Percentiles rank a stretch among this genome's conserved stretches.
Conservation (phyloP, 1,139 yeast genomes). For the Blastobotrys illinoisensis region DNA sequence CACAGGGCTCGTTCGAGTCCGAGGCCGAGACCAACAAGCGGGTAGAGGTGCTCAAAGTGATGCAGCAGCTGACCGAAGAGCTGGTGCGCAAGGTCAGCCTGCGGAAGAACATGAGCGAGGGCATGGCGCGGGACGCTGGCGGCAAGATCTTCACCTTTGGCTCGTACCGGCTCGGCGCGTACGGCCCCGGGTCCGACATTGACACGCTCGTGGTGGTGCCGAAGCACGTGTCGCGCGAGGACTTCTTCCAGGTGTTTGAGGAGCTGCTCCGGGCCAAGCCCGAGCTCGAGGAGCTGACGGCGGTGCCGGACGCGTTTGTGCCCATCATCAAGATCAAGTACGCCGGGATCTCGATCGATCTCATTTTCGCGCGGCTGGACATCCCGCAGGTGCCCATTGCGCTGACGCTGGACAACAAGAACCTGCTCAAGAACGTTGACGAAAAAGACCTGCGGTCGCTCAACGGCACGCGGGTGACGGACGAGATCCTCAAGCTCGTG, state of each 20-base stretch:
- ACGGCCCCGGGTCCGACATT: slow-evolving; percentile 97
- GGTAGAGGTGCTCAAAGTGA: slow-evolving; percentile 59
- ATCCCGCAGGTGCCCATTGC: slow-evolving; percentile 73
- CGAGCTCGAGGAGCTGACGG: slow-evolving; percentile 81
- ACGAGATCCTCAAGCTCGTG: slow-evolving; percentile 79
- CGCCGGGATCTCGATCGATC: slow-evolving; percentile 84
- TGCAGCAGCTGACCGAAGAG: slow-evolving; percentile 70
- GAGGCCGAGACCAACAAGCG: slow-evolving; percentile 76
- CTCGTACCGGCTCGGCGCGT: slow-evolving; percentile 88
- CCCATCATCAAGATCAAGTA: slow-evolving; percentile 89
- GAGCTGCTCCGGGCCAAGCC: slow-evolving; percentile 59
- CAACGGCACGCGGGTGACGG: slow-evolving; percentile 97
- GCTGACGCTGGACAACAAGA: slow-evolving; percentile 76
- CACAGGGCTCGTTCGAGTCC: slow-evolving; percentile 84
- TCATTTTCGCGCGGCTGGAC: slow-evolving; percentile 76
- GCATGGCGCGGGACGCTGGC: slow-evolving; percentile 96
- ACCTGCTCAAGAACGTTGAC: slow-evolving; percentile 75
- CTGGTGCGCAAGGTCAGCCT: slow-evolving; percentile 79
- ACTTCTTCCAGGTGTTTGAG: slow-evolving; percentile 77
- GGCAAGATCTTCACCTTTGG: slow-evolving; percentile 96
- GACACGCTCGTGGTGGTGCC: slow-evolving; percentile 95
- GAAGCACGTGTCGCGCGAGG: slow-evolving; percentile 85
- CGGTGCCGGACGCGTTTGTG: slow-evolving; percentile 95
- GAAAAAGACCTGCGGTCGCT: slow-evolving; percentile 84
- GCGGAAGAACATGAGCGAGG: slow-evolving; percentile 87